Evolutionary conservation across 495 filamentous ascomycete genomes (phyloP).

Genomic region (Darksidea phi): DNA sequence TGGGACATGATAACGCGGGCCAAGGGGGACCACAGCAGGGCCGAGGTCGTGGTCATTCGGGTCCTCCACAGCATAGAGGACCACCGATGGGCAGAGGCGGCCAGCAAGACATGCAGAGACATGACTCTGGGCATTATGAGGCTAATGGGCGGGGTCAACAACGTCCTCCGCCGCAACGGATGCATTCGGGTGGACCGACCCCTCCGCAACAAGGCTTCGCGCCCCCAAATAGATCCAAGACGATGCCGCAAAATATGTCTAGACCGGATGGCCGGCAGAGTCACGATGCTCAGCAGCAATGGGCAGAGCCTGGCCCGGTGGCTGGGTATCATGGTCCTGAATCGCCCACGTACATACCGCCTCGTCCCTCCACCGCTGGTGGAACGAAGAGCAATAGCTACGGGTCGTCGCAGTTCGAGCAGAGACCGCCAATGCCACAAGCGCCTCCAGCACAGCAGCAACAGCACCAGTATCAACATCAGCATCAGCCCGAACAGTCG

Average conservation of each 20-base stretch:
- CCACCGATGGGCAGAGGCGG: conserved; percentile 18
- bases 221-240: conserved; percentile 32
- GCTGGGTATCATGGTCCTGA: conserved; percentile 41
- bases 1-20: conserved; percentile 54
- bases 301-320: conserved; percentile 40
- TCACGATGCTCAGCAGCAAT: conserved; percentile 20
- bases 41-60: conserved; percentile 14
- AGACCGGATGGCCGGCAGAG: not conserved
- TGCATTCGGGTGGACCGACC: conserved; percentile 9
- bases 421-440: conserved; percentile 42
- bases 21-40: conserved; percentile 44
- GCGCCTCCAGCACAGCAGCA: conserved; percentile 14
- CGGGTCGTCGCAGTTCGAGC: conserved; percentile 17
- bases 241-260: conserved; percentile 28
- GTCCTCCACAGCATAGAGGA: conserved; percentile 12
- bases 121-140: conserved; percentile 33
- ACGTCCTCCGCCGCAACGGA: conserved; percentile 13
- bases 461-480: conserved; percentile 16
- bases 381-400: conserved; percentile 39
- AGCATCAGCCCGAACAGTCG: conserved; percentile 16
- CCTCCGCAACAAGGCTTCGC: conserved; percentile 25
- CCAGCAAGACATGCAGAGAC: conserved; percentile 22
- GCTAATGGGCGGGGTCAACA: conserved; percentile 21
- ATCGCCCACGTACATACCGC: conserved; percentile 41
- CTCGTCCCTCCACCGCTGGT: conserved; percentile 53